Evolutionary conservation across 805 yeast genomes (phyloP), one percentile per base, ranked within the genome.

Genomic region (Kodamaea neixiangensis): DNA sequence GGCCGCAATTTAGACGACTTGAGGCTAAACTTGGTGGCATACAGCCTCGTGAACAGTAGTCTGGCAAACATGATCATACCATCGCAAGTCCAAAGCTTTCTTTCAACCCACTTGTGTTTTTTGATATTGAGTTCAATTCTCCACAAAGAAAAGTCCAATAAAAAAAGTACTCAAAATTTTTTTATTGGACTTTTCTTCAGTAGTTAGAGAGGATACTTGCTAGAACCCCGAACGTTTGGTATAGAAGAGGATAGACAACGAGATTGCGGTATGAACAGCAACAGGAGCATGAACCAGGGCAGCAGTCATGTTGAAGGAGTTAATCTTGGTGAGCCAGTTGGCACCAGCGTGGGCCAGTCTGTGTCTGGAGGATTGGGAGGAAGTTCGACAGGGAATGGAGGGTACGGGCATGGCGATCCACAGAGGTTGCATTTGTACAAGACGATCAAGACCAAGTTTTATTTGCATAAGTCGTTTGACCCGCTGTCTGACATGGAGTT

Each of bases 401-500:
- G 13, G 5, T 25, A 25, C 11, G 31, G 31, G 5, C 5, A 25
- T 25, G 11, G 10, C n/a, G 50, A 47, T 13, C 43, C 45, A 20
- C 50, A 47, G 34, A 49, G 52, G 48, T 49, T 52, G 48, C 60
- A 58, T 35, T 54, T 51, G 49, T 54, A 51, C 52, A 55, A 59
- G 54, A 51, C 65, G 5, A 78, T 80, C 15, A 70, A 80, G 50
- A 75, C 70, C n/a, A 76, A 77, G 55, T 75, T 83, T 59, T 80
- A 84, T 56, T 77, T 83, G 37, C 81, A 84, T 59, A 79, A 87
- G 58, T 84, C 89, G 35, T 85, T 87, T 64, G 91, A 85, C 57
- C 62, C 76, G 38, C 89, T 83, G 63, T 88, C 86, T 57, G 93
- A 87, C 64, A 62, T 78, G 46, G 92, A 85, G 68, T 87, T 87